Conservation (phyloP, 148 eudicot species). For the Rhododendron ferrugineum region DNA sequence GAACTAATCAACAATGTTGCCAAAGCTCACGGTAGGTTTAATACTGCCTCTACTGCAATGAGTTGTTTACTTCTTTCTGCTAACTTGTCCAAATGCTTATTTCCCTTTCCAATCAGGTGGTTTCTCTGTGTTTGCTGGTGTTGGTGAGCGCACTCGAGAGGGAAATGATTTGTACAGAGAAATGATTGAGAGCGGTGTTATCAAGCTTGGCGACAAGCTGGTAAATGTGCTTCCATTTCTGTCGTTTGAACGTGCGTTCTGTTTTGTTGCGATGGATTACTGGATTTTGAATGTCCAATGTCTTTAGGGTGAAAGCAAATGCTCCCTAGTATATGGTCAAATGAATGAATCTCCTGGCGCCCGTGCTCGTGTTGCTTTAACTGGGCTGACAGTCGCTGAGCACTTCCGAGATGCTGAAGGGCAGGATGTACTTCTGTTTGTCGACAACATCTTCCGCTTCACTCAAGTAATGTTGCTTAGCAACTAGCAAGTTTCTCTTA, state of each 20-base stretch:
- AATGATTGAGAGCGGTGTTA: conserved; percentile 85
- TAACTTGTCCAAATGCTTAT: not conserved
- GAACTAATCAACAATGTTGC: conserved; percentile 42
- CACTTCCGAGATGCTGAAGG: conserved; percentile 76
- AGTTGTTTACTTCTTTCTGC: not conserved
- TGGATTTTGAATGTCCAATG: not conserved
- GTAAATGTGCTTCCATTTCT: conserved; percentile 9
- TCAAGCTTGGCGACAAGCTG: conserved; percentile 77
- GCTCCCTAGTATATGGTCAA: conserved; percentile 71
- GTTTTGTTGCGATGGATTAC: not conserved
- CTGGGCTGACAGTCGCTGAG: conserved; percentile 70
- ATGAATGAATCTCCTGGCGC: conserved; percentile 80
- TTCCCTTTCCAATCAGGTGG: conserved; percentile 44
- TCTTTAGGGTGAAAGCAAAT: conserved; percentile 54
- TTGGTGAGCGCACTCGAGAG: conserved; percentile 81
- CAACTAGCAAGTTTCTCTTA: not conserved
- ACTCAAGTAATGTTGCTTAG: conserved; percentile 39
- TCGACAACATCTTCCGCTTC: conserved; percentile 72
- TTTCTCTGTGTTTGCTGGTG: conserved; percentile 85
- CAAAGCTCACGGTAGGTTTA: conserved; percentile 29
- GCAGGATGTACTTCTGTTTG: conserved; percentile 64
- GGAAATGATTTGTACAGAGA: conserved; percentile 77
- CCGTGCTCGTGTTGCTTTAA: conserved; percentile 71
- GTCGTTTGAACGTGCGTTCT: not conserved
- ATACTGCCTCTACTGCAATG: not conserved